A percentile compares a stretch with the other conserved stretches of the same genome.
Conservation (phyloP, 495 filamentous ascomycete species). For the Neurospora sp. region DNA sequence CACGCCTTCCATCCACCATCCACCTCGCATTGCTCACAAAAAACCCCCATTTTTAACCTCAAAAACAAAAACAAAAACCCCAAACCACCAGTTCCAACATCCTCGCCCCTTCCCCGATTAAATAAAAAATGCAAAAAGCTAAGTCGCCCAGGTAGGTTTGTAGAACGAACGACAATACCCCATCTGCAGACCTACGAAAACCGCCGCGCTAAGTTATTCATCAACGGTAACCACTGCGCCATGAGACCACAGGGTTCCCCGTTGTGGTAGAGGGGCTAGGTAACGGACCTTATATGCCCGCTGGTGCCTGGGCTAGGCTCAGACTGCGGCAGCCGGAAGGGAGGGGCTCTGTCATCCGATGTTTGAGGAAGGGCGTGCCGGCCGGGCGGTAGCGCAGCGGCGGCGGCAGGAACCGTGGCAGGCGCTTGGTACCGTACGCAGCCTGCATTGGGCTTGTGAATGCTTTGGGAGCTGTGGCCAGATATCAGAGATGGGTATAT, state of each 20-base stretch:
- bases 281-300: not conserved
- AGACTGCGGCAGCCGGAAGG: not conserved
- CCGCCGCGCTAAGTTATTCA: not conserved
- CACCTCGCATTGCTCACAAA: not conserved
- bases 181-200: not conserved
- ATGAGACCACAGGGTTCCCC: not conserved
- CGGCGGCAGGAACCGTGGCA: not conserved
- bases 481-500: not conserved
- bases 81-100: not conserved
- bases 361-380: not conserved
- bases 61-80: not conserved
- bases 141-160: not conserved
- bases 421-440: not conserved
- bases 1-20: not conserved
- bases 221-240: not conserved
- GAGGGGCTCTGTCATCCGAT: not conserved
- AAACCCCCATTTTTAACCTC: not conserved
- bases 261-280: not conserved
- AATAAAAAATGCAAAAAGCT: not conserved
- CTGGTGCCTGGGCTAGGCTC: not conserved
- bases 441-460: not conserved
- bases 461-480: not conserved
- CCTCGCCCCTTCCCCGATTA: not conserved
- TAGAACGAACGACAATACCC: not conserved
- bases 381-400: not conserved